These are phyloP conservation scores for Thuja plicata DNA, from an alignment of 83 land plant species.

Conservation along the genomic window DNA sequence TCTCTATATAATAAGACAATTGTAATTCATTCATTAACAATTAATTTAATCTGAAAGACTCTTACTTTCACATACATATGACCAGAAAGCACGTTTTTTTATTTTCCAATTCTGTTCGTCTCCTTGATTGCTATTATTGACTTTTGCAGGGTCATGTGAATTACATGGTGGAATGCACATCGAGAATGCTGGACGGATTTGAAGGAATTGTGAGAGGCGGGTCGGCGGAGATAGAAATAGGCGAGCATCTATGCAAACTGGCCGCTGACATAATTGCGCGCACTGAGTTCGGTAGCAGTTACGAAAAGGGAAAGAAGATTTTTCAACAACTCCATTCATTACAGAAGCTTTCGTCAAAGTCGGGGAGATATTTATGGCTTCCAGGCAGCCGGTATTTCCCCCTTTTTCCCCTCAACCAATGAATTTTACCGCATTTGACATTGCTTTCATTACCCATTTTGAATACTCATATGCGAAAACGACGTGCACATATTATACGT, in stretches of 20 bases:
- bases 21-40: too few relatives aligned
- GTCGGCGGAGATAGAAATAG: slow-evolving; percentile 55
- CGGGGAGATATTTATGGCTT: slow-evolving; percentile 57
- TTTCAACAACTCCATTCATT: slow-evolving; percentile 56
- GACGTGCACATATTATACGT: not conserved
- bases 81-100: too few relatives aligned
- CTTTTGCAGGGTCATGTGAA: slow-evolving; percentile 53
- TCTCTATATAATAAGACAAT: too few relatives aligned
- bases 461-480: not conserved
- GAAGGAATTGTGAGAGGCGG: slow-evolving; percentile 8
- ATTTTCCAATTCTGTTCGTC: too few relatives aligned
- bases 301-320: slow-evolving; percentile 72
- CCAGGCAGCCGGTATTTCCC: slow-evolving; percentile 70
- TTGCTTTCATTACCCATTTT: not conserved
- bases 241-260: slow-evolving; percentile 39
- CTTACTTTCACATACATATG: too few relatives aligned
- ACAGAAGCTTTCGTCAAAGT: slow-evolving; percentile 54
- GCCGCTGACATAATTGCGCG: slow-evolving; percentile 72
- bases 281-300: slow-evolving; percentile 65
- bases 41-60: too few relatives aligned
- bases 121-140: not conserved
- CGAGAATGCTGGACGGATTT: slow-evolving; percentile 37
- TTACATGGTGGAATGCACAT: slow-evolving; percentile 69
- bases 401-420: too few relatives aligned
- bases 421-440: not conserved